Evolutionary conservation across 495 filamentous ascomycete genomes (phyloP).

Genomic region (Cetradonia linearis): DNA sequence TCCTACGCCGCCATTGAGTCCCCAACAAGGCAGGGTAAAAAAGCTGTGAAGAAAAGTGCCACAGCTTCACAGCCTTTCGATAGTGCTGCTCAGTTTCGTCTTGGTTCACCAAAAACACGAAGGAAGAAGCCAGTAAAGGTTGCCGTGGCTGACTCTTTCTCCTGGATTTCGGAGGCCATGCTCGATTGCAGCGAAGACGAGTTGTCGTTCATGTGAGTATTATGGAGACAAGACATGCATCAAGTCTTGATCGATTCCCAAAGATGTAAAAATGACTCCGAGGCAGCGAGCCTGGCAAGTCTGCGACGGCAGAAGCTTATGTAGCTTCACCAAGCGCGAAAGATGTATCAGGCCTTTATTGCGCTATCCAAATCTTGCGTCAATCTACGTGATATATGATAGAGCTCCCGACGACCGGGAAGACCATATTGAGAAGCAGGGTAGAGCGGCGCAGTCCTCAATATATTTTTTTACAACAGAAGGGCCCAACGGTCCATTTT

Average conservation of each 20-base stretch:
- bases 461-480: background rate
- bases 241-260: background rate
- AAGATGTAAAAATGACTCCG: background rate
- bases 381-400: background rate
- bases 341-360: background rate
- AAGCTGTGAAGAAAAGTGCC: background rate
- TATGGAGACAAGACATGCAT: background rate
- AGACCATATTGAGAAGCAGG: background rate
- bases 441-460: background rate
- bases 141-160: background rate
- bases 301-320: background rate
- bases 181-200: slow-evolving; percentile 14
- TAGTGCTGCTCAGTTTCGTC: background rate
- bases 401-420: background rate
- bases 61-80: background rate
- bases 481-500: background rate
- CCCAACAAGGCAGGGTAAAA: background rate
- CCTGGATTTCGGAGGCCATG: slow-evolving; percentile 5
- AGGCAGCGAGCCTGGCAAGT: background rate
- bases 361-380: background rate
- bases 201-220: slow-evolving; percentile 9
- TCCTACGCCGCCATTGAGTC: background rate
- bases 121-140: background rate
- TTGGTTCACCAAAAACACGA: background rate
- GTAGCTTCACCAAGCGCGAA: background rate